Evolutionary conservation across 768 basidiomycete species (phyloP).

Genomic region (Sporobolomyces roseus): DNA sequence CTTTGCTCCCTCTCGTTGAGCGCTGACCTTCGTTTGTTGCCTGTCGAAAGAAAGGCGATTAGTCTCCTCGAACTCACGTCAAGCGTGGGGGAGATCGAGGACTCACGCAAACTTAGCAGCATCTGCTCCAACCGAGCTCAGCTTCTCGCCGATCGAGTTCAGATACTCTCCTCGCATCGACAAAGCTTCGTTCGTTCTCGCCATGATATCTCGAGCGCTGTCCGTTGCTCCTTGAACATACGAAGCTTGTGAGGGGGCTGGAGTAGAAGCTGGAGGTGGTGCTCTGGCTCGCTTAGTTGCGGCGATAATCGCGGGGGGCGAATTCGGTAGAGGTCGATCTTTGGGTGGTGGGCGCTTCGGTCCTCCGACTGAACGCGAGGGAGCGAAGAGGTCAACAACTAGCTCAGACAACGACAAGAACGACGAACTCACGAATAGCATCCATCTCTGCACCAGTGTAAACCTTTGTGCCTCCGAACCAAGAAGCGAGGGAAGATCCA

Average conservation of each 20-base stretch:
- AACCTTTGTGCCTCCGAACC: conserved; percentile 33
- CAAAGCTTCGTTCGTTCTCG: conserved; percentile 39
- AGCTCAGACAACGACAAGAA: no score
- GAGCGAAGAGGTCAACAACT: no score
- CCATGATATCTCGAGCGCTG: conserved; percentile 31
- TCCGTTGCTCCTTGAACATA: conserved; percentile 32
- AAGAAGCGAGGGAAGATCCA: conserved; percentile 6
- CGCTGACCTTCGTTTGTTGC: conserved; percentile 25
- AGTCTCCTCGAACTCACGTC: no score
- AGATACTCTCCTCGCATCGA: conserved; percentile 43
- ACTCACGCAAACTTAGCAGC: conserved; percentile 38
- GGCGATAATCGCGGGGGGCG: conserved; percentile 11
- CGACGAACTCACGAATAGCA: conserved; percentile 18
- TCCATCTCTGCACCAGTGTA: conserved; percentile 36
- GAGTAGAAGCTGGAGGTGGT: background rate
- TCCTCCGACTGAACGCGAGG: conserved; percentile 34
- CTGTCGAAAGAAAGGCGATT: background rate
- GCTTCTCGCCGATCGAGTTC: conserved; percentile 36
- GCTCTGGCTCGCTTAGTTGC: conserved; percentile 12
- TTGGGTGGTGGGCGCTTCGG: conserved; percentile 36
- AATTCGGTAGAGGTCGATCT: conserved; percentile 2
- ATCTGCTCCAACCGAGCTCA: conserved; percentile 31
- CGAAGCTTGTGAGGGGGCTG: conserved; percentile 1
- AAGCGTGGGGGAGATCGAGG: background rate
- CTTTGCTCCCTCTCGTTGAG: conserved; percentile 29